Percentiles rank a stretch among this genome's conserved stretches.
Conservation (phyloP, 2,329 filamentous ascomycete species). For the Venturia effusa region DNA sequence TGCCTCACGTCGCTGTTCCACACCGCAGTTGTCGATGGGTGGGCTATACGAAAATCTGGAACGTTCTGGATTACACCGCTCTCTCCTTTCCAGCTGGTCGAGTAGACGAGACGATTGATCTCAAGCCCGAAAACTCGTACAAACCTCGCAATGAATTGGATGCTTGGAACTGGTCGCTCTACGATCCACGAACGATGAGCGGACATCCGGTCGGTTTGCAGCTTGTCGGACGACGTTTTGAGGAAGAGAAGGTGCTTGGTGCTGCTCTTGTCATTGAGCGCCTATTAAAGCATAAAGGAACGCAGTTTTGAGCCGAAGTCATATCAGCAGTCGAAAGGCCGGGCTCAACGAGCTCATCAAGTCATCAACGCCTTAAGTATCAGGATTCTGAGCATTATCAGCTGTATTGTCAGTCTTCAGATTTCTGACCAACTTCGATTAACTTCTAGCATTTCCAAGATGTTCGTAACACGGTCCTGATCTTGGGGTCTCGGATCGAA, state of each 20-base stretch:
- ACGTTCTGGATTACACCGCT: background rate
- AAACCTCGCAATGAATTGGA: background rate
- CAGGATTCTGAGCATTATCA: too few relatives aligned
- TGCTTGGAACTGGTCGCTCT: background rate
- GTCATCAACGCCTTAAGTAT: too few relatives aligned
- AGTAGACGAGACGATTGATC: background rate
- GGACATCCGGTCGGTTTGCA: conserved; percentile 1
- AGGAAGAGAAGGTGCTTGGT: background rate
- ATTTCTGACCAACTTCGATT: too few relatives aligned
- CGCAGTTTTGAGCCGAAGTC: too few relatives aligned
- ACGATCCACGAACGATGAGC: background rate
- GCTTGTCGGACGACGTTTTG: background rate
- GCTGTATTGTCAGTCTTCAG: too few relatives aligned
- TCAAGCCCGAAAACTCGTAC: background rate
- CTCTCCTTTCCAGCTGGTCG: background rate
- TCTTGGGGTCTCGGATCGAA: too few relatives aligned
- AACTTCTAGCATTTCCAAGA: too few relatives aligned
- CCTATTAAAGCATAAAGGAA: conserved; percentile 13
- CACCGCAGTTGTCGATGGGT: conserved; percentile 34
- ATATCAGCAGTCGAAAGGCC: too few relatives aligned
- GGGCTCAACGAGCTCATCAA: too few relatives aligned
- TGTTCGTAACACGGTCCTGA: too few relatives aligned
- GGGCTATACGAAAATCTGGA: conserved; percentile 1
- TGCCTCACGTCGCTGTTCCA: conserved; percentile 31
- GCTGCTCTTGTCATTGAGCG: conserved; percentile 18